Evolutionary conservation across 345 rosid species (phyloP), one percentile per base, ranked within the genome.

Genomic region (Acer yangbiense): DNA sequence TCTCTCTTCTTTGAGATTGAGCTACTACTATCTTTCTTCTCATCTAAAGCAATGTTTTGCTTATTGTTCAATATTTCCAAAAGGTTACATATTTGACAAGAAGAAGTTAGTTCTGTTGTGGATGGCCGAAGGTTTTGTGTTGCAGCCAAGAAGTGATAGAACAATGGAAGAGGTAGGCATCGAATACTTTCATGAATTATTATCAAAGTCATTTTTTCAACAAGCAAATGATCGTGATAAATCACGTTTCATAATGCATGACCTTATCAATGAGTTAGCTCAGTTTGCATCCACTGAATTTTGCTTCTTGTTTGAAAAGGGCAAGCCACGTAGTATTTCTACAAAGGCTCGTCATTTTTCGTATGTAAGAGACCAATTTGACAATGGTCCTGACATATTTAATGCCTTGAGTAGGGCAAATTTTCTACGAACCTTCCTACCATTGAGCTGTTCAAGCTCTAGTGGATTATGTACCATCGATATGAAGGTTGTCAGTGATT

Each of bases 231-330:
- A 57, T 50, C 21, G 7, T 73, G 76, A 48, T 62, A 76, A 21
- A 78, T 65, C 69, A 72, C 11, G 72, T 50, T 84, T 78, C 35
- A 77, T 76, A 71, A 83, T 85, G 86, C 86, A 83, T 68, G 84
- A 83, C 72, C 82, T 85, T 72, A 76, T 83, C 77, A 78, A 78
- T 78, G 88, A 85, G 76, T 61, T 85, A 80, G 86, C 88, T 35
- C 76, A 79, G 66, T 81, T 52, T 67, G 74, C 77, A 61, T 77
- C 82, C 7, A 73, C 78, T 69, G 82, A 84, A 41, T 84, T 75
- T 78, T 81, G 84, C 68, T 67, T 81, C 52, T 78, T 77, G 71
- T 66, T 41, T 61, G 82, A 84, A 71, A 82, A 57, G 61, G 75
- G 75, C 69, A 71, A 41, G 13, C 63, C 55, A 43, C 27, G 20